Evolutionary conservation across 805 yeast species (phyloP), one percentile per base, ranked within the genome.

Genomic region (Zygosaccharomyces bisporus): DNA sequence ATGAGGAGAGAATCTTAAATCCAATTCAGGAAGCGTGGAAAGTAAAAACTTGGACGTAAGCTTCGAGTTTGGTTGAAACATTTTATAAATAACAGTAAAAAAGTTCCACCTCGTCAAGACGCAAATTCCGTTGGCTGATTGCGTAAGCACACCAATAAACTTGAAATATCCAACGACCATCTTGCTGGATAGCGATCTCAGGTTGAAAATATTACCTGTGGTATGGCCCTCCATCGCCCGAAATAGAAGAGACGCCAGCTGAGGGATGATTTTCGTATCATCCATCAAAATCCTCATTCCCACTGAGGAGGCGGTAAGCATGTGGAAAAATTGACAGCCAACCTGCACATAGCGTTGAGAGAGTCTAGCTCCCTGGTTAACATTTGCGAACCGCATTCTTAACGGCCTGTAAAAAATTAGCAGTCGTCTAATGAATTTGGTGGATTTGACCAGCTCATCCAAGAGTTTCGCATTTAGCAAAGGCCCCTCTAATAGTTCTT

Each of bases 361-460:
- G 24, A 70, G 64, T 44, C 73, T 76, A 1, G 80, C 68, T 2
- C 59, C 58, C 44, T 70, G 70, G 46, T 76, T 68, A 36, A 80
- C 64, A 20, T 70, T 67, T 6, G 85, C 71, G 63, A 89, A 91
- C 44, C 96, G 70, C 55, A 82, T 80, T 64, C 95, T 90, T 68
- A 90, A 84, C 0, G 99, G 99, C 43, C 98, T 72, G 60, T 81
- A 91, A 60, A 91, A 93, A 1, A 95, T 86, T 54, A 90, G 63
- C 19, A 93, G 61, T 44, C 96, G 69, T 58, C 91, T 90, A 60
- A 90, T 73, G 56, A 93, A 87, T 56, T 90, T 91, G 0, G 97
- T 88, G 2, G 83, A 81, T 54, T 76, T 80, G 27, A 80, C 72
- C 1, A 84, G 70, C 45, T 91, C 98, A 24, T 88, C 95, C 34